These are phyloP conservation scores for Balamuthia mandrillaris DNA, from an alignment of 208 protist genomes.

Conservation along the genomic window DNA sequence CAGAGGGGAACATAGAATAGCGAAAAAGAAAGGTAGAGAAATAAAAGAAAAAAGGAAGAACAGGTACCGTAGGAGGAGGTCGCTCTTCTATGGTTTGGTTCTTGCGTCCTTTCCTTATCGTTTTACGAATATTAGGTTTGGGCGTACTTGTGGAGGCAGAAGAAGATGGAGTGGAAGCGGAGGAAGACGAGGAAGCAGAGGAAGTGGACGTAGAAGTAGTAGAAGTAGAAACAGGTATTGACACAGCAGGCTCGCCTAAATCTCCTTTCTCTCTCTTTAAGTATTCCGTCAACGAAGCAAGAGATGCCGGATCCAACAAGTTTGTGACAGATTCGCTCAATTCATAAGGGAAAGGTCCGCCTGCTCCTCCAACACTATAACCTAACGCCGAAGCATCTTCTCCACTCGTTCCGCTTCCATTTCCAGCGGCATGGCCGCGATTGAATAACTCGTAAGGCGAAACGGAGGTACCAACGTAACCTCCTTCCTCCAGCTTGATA, in stretches of 20 bases:
- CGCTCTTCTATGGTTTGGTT: no score
- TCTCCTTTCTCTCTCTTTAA: slow-evolving; percentile 1
- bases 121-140: no score
- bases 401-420: neutral
- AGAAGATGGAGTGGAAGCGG: neutral
- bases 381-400: neutral
- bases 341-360: neutral
- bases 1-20: no score
- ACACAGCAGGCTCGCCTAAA: neutral
- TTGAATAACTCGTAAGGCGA: neutral
- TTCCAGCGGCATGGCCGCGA: neutral
- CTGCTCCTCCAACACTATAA: neutral
- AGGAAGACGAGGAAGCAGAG: neutral
- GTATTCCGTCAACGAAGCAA: neutral
- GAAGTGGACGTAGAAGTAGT: neutral
- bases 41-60: no score
- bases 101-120: no score
- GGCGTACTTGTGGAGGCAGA: neutral
- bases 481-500: no score
- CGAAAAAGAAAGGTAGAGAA: no score
- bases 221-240: neutral
- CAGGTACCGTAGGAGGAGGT: no score
- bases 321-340: no score
- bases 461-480: neutral
- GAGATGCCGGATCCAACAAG: no score